Conservation (phyloP, 441 rosid species). For the Euphorbia corollata region DNA sequence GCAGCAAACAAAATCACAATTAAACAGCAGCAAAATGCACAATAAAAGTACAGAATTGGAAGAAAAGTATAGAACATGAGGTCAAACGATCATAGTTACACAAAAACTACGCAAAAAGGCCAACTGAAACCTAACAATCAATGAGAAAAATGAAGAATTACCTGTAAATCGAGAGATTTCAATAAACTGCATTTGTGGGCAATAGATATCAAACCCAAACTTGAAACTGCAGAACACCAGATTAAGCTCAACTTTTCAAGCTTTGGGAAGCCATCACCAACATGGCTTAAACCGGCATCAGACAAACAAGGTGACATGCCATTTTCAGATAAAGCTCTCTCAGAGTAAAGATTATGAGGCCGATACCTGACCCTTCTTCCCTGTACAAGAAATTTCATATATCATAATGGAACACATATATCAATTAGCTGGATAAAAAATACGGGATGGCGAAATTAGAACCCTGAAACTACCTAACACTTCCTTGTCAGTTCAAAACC, state of each 20-base stretch:
- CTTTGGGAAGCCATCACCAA: constrained; percentile 57
- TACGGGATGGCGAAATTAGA: not conserved
- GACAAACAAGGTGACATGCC: constrained; percentile 47
- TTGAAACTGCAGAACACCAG: constrained; percentile 75
- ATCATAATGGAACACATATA: not conserved
- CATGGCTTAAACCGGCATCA: constrained; percentile 57
- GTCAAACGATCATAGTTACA: not conserved
- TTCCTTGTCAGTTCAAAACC: not conserved
- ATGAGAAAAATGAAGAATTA: constrained; percentile 13
- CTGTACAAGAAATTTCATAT: constrained; percentile 31
- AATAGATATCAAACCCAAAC: constrained; percentile 53
- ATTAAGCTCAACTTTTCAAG: constrained; percentile 71
- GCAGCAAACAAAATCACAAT: not conserved
- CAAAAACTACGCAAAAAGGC: not conserved
- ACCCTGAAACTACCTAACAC: not conserved
- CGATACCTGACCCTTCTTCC: constrained; percentile 36
- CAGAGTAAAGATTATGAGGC: constrained; percentile 29
- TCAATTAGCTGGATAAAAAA: not conserved
- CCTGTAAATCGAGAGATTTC: constrained; percentile 79
- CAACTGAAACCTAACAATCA: not conserved
- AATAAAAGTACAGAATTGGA: not conserved
- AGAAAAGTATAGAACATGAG: not conserved
- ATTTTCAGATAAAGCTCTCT: constrained; percentile 32
- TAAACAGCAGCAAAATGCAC: constrained; percentile 2
- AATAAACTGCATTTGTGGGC: constrained; percentile 53